Evolutionary conservation across 2,329 filamentous ascomycete genomes (phyloP).

Genomic region (Fusarium zealandicum): DNA sequence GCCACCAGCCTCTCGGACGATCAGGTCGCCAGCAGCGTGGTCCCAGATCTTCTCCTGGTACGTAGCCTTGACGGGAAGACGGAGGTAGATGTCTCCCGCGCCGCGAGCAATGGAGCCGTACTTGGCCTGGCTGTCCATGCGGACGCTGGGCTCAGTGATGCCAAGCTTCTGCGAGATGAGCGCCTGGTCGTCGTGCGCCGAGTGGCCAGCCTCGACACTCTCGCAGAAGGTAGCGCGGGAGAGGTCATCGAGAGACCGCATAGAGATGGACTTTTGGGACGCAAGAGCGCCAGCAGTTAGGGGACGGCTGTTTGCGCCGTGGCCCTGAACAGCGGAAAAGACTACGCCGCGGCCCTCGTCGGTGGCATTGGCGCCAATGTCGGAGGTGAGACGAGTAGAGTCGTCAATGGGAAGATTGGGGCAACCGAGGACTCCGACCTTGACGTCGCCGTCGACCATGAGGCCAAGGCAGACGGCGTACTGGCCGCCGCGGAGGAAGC

Average conservation of each 20-base stretch:
- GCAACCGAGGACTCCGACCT: conserved; percentile 92
- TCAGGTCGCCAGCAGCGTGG: conserved; percentile 92
- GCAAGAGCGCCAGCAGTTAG: conserved; percentile 62
- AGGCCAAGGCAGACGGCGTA: conserved; percentile 95
- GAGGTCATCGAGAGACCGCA: conserved; percentile 80
- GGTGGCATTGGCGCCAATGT: conserved; percentile 76
- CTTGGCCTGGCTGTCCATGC: conserved; percentile 98
- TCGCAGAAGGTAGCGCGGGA: conserved; percentile 91
- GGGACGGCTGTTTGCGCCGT: conserved; percentile 82
- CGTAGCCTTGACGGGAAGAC: conserved; percentile 81
- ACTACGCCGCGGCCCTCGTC: conserved; percentile 84
- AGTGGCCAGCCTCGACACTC: conserved; percentile 92
- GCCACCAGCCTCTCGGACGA: conserved; percentile 93
- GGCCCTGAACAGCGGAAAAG: conserved; percentile 81
- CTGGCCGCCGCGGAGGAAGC: conserved; percentile 93
- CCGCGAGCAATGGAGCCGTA: conserved; percentile 95
- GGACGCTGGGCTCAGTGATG: conserved; percentile 87
- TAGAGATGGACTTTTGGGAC: conserved; percentile 71
- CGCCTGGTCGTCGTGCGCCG: conserved; percentile 85
- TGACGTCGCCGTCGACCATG: conserved; percentile 91
- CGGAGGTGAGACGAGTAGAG: conserved; percentile 62
- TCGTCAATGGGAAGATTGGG: conserved; percentile 94
- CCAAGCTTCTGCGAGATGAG: conserved; percentile 81
- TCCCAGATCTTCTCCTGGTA: conserved; percentile 99
- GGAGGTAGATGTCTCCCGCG: conserved; percentile 92